These are phyloP conservation scores for Phylloporus sp. DNA, from an alignment of 768 basidiomycete genomes.

Conservation along the genomic window DNA sequence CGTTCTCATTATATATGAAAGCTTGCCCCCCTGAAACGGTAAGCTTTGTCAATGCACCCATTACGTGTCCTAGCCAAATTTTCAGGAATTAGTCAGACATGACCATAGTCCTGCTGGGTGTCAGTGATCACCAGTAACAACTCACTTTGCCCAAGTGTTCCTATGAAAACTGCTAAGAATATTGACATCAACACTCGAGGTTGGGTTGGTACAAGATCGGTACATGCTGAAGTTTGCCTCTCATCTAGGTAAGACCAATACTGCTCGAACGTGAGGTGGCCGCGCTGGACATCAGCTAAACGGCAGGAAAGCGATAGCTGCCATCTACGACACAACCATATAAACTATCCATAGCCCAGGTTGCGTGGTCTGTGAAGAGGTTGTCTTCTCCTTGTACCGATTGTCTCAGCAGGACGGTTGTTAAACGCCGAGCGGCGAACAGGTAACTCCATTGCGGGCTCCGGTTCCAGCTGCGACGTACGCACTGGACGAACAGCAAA, in stretches of 20 bases:
- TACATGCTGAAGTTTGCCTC: neutral
- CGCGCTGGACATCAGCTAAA: too few species aligned
- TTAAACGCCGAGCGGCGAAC: constrained; percentile 5
- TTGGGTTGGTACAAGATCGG: neutral
- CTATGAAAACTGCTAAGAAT: too few species aligned
- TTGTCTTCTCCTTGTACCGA: neutral
- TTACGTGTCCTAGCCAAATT: too few species aligned
- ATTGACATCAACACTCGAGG: neutral
- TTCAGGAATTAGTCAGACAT: too few species aligned
- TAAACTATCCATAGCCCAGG: neutral
- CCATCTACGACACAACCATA: neutral
- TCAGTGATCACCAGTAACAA: too few species aligned
- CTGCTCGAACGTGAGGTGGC: neutral
- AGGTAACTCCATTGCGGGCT: constrained; percentile 32
- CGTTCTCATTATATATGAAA: too few species aligned
- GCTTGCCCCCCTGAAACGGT: too few species aligned
- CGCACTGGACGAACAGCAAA: constrained; percentile 24
- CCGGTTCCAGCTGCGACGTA: constrained; percentile 30
- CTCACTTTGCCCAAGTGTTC: too few species aligned
- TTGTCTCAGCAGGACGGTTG: neutral
- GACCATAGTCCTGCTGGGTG: too few species aligned
- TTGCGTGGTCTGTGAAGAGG: neutral
- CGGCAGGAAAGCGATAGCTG: neutral
- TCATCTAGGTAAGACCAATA: neutral
- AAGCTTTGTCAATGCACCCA: too few species aligned